Percentiles rank a stretch among this genome's conserved stretches.
Evolutionary conservation across 495 filamentous ascomycete species (phyloP).

Genomic region (Penicillium crystallinum): DNA sequence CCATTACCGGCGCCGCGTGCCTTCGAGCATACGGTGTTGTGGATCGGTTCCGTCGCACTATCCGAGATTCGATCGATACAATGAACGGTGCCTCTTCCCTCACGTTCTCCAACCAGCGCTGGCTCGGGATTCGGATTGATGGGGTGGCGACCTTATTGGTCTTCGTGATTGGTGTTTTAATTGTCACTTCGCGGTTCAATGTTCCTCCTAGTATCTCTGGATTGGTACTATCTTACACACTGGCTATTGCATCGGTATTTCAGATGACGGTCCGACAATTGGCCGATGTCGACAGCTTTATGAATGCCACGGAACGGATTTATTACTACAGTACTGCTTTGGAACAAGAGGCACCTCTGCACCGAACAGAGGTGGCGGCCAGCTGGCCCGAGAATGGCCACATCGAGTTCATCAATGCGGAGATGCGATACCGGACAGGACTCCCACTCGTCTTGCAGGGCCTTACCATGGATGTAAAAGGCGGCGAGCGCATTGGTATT

Average conservation of each 20-base stretch:
- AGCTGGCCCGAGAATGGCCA: conserved; percentile 81
- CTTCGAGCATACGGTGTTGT: conserved; percentile 89
- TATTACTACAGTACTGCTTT: conserved; percentile 73
- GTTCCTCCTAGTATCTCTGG: conserved; percentile 80
- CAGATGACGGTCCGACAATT: conserved; percentile 92
- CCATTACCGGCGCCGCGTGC: conserved; percentile 71
- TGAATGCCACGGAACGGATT: conserved; percentile 92
- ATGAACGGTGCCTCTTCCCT: conserved; percentile 94
- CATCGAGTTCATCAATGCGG: conserved; percentile 75
- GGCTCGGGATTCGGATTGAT: conserved; percentile 81
- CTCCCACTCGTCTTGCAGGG: conserved; percentile 81
- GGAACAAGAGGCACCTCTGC: conserved; percentile 52
- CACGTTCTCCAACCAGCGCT: conserved; percentile 89
- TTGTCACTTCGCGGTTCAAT: conserved; percentile 84
- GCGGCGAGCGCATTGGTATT: conserved; percentile 90
- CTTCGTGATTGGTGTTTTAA: conserved; percentile 81
- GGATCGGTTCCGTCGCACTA: conserved; percentile 65
- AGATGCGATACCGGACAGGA: conserved; percentile 84
- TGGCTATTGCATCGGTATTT: conserved; percentile 87
- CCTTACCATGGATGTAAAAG: conserved; percentile 67
- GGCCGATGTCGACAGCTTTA: conserved; percentile 93
- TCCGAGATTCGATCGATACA: conserved; percentile 68
- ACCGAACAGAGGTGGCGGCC: neutral
- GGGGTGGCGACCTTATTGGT: conserved; percentile 82
- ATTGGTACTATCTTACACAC: conserved; percentile 84